These are phyloP conservation scores for Bidens hawaiensis DNA, from an alignment of 140 eudicot genomes.

Conservation along the genomic window DNA sequence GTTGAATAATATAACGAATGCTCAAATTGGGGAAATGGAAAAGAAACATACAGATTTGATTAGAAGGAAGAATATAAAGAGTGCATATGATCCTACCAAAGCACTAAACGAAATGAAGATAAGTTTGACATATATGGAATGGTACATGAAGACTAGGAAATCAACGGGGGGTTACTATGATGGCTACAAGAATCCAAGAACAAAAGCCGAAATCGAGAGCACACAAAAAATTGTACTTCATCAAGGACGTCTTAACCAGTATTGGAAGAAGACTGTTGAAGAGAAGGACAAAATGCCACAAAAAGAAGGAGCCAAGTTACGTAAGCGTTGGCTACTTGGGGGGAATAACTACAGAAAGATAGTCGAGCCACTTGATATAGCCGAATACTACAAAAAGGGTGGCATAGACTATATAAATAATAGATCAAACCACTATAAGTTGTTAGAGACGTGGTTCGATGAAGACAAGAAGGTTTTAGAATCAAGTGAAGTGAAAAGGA, in stretches of 20 bases:
- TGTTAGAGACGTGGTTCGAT: no score
- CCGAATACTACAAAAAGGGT: no score
- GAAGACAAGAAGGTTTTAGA: slow-evolving; percentile 7
- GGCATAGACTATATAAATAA: slow-evolving; percentile 16
- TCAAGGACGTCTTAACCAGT: slow-evolving; percentile 8
- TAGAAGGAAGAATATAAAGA: not conserved
- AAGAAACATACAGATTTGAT: not conserved
- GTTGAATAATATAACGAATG: not conserved
- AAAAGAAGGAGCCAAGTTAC: slow-evolving; percentile 25
- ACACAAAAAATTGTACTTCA: slow-evolving; percentile 1
- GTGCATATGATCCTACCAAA: slow-evolving; percentile 8
- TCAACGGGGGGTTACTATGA: slow-evolving; percentile 40
- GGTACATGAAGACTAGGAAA: slow-evolving; percentile 35
- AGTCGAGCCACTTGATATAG: no score
- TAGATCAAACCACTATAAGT: slow-evolving; percentile 30
- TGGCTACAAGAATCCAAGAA: slow-evolving; percentile 16
- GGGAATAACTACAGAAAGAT: no score
- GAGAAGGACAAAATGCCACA: slow-evolving; percentile 24
- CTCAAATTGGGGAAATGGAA: slow-evolving; percentile 1
- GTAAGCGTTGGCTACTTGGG: no score
- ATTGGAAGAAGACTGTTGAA: no score
- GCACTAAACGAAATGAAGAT: slow-evolving; percentile 36
- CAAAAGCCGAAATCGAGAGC: not conserved
- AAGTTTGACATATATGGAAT: no score
- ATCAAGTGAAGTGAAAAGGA: not conserved